These are phyloP conservation scores for Auricularia sp. DNA, from an alignment of 768 basidiomycete genomes.

Conservation along the genomic window DNA sequence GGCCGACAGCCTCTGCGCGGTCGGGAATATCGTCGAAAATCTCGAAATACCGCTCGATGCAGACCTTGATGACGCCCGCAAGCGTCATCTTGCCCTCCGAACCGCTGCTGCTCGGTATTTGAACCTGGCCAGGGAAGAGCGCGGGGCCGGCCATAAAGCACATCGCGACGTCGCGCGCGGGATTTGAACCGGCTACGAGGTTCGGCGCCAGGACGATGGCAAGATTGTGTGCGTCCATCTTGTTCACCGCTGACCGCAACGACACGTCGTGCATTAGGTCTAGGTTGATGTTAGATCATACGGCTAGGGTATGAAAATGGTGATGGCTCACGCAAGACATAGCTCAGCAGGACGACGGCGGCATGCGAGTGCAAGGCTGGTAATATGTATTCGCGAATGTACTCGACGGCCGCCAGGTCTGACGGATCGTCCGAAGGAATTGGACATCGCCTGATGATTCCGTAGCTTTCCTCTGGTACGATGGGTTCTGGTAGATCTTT, in stretches of 20 bases:
- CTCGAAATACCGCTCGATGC: slow-evolving; percentile 77
- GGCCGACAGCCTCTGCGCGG: slow-evolving; percentile 43
- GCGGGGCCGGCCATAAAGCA: slow-evolving; percentile 48
- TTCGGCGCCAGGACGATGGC: slow-evolving; percentile 74
- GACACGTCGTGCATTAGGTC: slow-evolving; percentile 77
- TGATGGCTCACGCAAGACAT: slow-evolving; percentile 46
- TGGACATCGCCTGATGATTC: slow-evolving; percentile 60
- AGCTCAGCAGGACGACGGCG: slow-evolving; percentile 62
- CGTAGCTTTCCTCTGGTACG: slow-evolving; percentile 64
- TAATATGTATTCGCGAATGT: slow-evolving; percentile 60
- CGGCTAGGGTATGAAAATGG: too few species aligned
- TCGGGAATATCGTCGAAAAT: slow-evolving; percentile 77
- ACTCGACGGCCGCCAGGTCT: slow-evolving; percentile 49
- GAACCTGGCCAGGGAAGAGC: slow-evolving; percentile 22
- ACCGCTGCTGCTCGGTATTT: slow-evolving; percentile 19
- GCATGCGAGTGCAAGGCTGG: slow-evolving; percentile 56
- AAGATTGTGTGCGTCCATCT: slow-evolving; percentile 79
- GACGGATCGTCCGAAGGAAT: slow-evolving; percentile 37
- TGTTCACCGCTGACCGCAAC: slow-evolving; percentile 51
- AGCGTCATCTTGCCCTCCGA: slow-evolving; percentile 51
- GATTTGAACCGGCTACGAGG: slow-evolving; percentile 59
- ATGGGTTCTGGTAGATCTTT: slow-evolving; percentile 70
- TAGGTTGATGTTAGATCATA: slow-evolving; percentile 19
- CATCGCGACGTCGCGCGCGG: slow-evolving; percentile 64
- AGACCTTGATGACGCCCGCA: slow-evolving; percentile 61